Conservation (phyloP, 2,329 filamentous ascomycete species). For the Pleomassaria siparia region DNA sequence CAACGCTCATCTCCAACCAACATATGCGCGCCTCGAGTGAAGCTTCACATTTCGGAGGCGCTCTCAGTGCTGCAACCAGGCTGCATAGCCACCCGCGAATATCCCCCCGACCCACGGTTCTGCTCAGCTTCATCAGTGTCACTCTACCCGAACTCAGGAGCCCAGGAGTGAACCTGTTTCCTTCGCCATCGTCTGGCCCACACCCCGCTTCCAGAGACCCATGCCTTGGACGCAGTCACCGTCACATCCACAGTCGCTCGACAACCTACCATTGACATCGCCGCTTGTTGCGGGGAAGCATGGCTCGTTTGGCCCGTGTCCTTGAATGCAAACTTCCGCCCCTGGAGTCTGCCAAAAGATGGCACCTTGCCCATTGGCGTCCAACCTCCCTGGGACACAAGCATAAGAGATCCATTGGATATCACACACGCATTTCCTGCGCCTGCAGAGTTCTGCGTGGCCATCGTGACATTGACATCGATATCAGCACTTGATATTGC, state of each 20-base stretch:
- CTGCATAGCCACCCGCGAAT: neutral
- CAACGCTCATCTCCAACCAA: neutral
- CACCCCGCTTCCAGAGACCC: neutral
- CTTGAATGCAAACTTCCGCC: slow-evolving; percentile 1
- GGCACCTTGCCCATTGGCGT: neutral
- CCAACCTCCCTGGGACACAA: neutral
- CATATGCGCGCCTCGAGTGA: neutral
- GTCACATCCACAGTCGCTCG: neutral
- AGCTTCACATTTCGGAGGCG: neutral
- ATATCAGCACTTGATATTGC: neutral
- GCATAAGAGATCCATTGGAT: slow-evolving; percentile 4
- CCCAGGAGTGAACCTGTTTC: slow-evolving; percentile 1
- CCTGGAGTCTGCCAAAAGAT: neutral
- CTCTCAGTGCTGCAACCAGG: neutral
- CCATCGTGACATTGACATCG: neutral
- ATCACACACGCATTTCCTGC: slow-evolving; percentile 2
- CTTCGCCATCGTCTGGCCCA: neutral
- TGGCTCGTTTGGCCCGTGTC: neutral
- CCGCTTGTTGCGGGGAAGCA: neutral
- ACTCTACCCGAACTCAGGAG: neutral
- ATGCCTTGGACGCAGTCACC: neutral
- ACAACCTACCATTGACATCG: neutral
- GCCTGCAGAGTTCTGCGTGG: neutral
- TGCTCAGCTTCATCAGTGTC: slow-evolving; percentile 1
- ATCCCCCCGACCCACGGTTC: neutral